Base-by-base conservation (phyloP, 352 stramenopile species). In the Globisporangium alternatum region DNA sequence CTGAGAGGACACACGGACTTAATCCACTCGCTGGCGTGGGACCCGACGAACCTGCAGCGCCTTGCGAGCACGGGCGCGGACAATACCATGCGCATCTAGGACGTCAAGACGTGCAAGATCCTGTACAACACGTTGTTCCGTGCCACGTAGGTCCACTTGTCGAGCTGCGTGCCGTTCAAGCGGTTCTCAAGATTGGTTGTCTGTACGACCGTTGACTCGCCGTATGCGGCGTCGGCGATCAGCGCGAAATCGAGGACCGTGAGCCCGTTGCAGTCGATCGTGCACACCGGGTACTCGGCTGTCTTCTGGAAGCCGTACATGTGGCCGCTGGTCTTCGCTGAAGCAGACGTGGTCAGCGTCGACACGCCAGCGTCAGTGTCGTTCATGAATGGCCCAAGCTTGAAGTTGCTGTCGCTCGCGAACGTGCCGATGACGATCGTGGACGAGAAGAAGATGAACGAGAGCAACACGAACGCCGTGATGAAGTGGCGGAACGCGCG, bases 381-480 rank as follows among this genome's bases (percentile, higher is more conserved):
- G 51, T 83, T 87, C 3, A 71, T 67, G 52, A 78, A 84, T 13
- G 71, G 31, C 1, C 73, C 78, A 4, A 93, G 68, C 65, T 79
- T 69, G 59, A 93, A 91, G 52, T 60, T 69, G 0, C 70, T 74
- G 9, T 79, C 84, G 48, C 69, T 81, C 15, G 83, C 80, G 43
- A 93, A 90, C 5, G 83, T 90, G 9, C 84, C 84, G 56, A 93
- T 89, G 43, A 91, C 71, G 53, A 87, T 81, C 31, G 83, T 85
- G 17, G 83, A 90, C 30, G 83, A 90, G 69, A 93, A 93, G 69
- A 93, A 93, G 35, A 93, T 69, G 48, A 93, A 71, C 63, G 84
- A 93, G 53, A 93, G 70, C n/a, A 90, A 28, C 47, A 91, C 81
- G 56, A 93, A 93, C 41, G 70, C 59, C 3, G 70, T 79, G 75